Evolutionary conservation across 352 stramenopile genomes (phyloP), one percentile per base, ranked within the genome.

Genomic region (Pythium scleroteichum): DNA sequence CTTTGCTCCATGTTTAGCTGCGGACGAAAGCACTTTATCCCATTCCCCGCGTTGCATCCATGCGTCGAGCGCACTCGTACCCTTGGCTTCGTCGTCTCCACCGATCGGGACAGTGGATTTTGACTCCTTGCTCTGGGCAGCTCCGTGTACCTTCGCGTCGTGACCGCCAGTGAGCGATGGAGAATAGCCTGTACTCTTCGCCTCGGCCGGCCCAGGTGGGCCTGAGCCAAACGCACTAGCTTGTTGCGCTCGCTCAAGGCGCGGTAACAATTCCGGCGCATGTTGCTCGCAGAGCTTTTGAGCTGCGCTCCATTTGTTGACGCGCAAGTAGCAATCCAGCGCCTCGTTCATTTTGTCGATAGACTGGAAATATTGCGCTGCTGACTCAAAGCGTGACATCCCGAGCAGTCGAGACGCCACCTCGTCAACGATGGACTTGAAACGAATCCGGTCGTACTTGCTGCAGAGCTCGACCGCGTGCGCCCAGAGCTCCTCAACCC

Each of bases 11-110:
- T 95, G 83, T 56, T 95, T 93, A 14, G 82, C 79, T 29, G 85
- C 85, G 3, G 84, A 91, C 27, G 83, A 92, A 10, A 97, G 85
- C 40, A 98, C 85, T 53, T 93, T 90, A 67, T 98, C 91, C 94
- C 94, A 98, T 66, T 98, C 88, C 19, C 88, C 90, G 24, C 89
- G 85, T 63, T 98, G 87, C 65, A 96, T 97, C 71, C 96, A 94
- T 26, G 96, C 82, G 51, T 97, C 88, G 29, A 98, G 66, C 4
- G 90, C 94, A 17, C 77, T 26, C 2, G 23, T 72, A 63, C 76
- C 67, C 49, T 76, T 66, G 53, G 66, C 45, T 53, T 63, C 62
- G 52, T 76, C 65, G 59, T 79, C 72, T 51, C 55, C 45, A 24
- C 49, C 19, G 46, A 9, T 39, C 0, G 32, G 12, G 12, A 7